Evolutionary conservation across 805 yeast genomes (phyloP).

Genomic region (Jamesozyma gamospora): DNA sequence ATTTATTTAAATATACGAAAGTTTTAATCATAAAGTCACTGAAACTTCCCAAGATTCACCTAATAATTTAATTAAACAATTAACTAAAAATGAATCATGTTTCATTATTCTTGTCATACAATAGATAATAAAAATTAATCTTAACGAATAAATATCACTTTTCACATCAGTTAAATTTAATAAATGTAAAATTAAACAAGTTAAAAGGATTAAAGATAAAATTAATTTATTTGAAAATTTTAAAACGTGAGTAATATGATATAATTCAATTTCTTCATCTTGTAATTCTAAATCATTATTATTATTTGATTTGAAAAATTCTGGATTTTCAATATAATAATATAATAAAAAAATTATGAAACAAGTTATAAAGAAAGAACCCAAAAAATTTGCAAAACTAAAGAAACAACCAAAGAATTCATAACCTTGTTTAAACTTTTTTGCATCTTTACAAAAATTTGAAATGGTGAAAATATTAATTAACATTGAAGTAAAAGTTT

Average conservation of each 20-base stretch:
- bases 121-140: not conserved
- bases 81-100: not conserved
- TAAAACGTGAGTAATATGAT: not conserved
- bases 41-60: conserved; percentile 1
- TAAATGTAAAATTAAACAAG: not conserved
- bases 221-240: not conserved
- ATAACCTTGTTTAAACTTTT: not conserved
- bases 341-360: not conserved
- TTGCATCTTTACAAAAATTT: not conserved
- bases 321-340: not conserved
- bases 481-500: not conserved
- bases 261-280: not conserved
- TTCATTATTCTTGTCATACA: not conserved
- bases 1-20: too few relatives aligned
- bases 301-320: not conserved
- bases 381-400: not conserved
- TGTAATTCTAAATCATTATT: not conserved
- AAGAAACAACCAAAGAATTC: not conserved
- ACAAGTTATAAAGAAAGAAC: not conserved
- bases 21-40: not conserved
- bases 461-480: not conserved
- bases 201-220: not conserved
- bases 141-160: not conserved
- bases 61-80: not conserved
- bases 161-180: not conserved